Evolutionary conservation across 23 red algal genomes (phyloP).

Genomic region (Gracilaria caudata): DNA sequence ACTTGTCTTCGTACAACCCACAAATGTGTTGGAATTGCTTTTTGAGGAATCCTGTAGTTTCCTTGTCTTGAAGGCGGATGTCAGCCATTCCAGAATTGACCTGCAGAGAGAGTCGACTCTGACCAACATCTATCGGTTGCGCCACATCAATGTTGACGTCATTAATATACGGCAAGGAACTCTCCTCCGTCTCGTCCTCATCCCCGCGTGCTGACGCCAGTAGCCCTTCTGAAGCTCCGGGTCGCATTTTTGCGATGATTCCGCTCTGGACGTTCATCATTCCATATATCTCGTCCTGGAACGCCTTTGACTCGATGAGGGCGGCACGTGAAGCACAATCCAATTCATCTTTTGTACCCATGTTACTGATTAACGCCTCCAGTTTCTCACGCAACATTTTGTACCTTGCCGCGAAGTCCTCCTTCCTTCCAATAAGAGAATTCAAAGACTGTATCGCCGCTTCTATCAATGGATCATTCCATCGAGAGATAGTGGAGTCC

Average conservation of each 20-base stretch:
- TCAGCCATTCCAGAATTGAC: not conserved
- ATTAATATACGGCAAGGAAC: conserved; percentile 42
- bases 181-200: conserved; percentile 5
- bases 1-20: conserved; percentile 43
- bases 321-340: not conserved
- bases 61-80: not conserved
- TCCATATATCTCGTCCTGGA: conserved; percentile 56
- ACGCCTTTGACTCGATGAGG: conserved; percentile 55
- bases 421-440: conserved; percentile 52
- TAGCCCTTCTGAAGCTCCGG: not conserved
- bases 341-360: not conserved
- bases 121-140: not conserved
- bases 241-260: conserved; percentile 51
- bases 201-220: not conserved
- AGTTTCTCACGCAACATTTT: conserved; percentile 41
- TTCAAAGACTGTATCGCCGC: conserved; percentile 58
- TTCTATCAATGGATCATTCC: conserved; percentile 63
- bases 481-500: conserved; percentile 40
- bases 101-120: not conserved
- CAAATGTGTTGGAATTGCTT: conserved; percentile 50
- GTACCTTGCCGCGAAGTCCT: conserved; percentile 26
- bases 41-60: conserved; percentile 56
- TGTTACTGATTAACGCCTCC: conserved; percentile 33
- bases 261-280: conserved; percentile 43
- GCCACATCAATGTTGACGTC: conserved; percentile 20